phyloP scores from a whole-genome alignment of 1,139 yeast genomes.

The Hemisphaericaspora subhashii region DNA sequence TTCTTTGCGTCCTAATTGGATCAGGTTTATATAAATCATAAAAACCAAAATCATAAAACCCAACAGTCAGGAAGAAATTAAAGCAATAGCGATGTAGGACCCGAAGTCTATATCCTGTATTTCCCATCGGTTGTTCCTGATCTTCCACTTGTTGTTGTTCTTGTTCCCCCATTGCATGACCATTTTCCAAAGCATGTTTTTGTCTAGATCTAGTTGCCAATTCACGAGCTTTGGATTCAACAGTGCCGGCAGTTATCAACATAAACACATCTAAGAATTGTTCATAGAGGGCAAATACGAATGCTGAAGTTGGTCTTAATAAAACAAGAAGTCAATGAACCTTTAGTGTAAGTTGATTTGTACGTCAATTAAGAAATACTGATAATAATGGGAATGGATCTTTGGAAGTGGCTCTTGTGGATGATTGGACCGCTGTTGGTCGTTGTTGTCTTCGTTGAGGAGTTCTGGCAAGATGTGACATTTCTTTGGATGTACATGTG shows the following conservation, averaged over 20 bases:
- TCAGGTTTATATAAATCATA: conserved; percentile 72
- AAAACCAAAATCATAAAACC: conserved; percentile 73
- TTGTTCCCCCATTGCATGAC: not conserved
- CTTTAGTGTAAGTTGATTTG: too few species aligned
- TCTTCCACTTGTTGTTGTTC: too few species aligned
- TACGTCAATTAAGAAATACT: conserved; percentile 67
- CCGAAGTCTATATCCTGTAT: conserved; percentile 23
- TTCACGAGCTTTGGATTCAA: conserved; percentile 24
- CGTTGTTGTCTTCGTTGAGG: not conserved
- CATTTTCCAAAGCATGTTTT: not conserved
- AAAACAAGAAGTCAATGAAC: too few species aligned
- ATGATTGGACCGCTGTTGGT: too few species aligned
- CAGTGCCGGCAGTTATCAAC: conserved; percentile 53
- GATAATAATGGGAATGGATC: conserved; percentile 65
- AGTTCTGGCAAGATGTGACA: not conserved
- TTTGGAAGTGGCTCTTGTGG: not conserved
- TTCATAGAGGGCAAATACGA: conserved; percentile 61
- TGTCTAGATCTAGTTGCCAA: conserved; percentile 8
- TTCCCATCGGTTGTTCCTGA: too few species aligned
- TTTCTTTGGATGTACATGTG: too few species aligned
- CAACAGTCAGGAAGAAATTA: conserved; percentile 68
- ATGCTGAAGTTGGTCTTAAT: conserved; percentile 63
- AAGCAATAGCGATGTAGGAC: conserved; percentile 60
- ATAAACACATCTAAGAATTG: conserved; percentile 72
- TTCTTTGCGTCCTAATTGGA: conserved; percentile 57